phyloP scores from a whole-genome alignment of 169 alveolate species.

The Pseudocohnilembus persalinus region DNA sequence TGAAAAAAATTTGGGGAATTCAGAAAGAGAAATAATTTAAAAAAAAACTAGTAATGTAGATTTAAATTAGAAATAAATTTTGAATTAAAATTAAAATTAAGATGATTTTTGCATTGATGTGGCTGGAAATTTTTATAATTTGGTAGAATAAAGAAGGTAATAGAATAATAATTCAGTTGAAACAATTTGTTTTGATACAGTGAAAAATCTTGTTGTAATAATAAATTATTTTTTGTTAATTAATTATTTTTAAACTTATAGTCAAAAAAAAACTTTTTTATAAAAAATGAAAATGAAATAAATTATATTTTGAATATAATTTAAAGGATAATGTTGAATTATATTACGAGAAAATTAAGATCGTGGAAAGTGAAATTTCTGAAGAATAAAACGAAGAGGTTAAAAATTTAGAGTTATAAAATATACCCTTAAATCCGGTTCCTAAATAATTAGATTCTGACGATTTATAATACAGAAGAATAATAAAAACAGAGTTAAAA shows the following conservation, averaged over 20 bases:
- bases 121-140: not conserved
- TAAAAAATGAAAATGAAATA: conserved; percentile 1
- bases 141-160: not conserved
- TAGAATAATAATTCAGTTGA: not conserved
- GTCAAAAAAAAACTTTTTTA: not conserved
- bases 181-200: conserved; percentile 12
- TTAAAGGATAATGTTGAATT: conserved; percentile 59
- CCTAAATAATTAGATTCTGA: conserved; percentile 30
- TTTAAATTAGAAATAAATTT: too few relatives aligned
- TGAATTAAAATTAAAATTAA: not conserved
- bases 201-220: conserved; percentile 3
- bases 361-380: not conserved
- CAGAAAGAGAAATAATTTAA: not conserved
- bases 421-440: conserved; percentile 44
- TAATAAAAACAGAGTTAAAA: conserved; percentile 23
- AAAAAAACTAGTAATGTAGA: not conserved
- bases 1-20: not conserved
- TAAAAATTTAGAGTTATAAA: not conserved
- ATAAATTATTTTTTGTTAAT: too few relatives aligned
- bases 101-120: too few relatives aligned
- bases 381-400: not conserved
- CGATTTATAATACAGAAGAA: conserved; percentile 26
- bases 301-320: conserved; percentile 27
- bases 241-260: not conserved
- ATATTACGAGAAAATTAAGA: conserved; percentile 26